phyloP scores from a whole-genome alignment of 306 rosid genomes.

The Glycyrrhiza uralensis region DNA sequence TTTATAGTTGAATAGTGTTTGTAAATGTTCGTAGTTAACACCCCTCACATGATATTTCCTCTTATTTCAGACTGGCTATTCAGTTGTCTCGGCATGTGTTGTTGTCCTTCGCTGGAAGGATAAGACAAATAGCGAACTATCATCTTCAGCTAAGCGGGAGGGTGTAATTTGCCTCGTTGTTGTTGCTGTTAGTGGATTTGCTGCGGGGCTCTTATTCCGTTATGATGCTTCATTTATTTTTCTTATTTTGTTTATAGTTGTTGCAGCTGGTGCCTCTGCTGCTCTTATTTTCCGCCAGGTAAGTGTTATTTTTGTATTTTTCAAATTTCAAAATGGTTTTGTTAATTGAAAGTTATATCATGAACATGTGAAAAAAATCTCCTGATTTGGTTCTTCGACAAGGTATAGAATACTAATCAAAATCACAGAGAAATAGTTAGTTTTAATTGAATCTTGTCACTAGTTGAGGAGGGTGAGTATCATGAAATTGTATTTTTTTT shows the following conservation, averaged over 20 bases:
- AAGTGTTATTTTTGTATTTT: conserved; percentile 24
- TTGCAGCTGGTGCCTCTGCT: conserved; percentile 52
- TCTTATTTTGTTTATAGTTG: conserved; percentile 39
- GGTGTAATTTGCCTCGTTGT: conserved; percentile 71
- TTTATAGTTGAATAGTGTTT: conserved; percentile 3
- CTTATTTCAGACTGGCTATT: conserved; percentile 91
- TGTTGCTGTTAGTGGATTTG: conserved; percentile 72
- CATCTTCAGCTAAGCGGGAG: conserved; percentile 62
- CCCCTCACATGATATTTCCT: conserved; percentile 22
- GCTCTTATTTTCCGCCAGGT: conserved; percentile 80
- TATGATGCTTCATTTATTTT: conserved; percentile 43
- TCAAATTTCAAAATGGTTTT: not conserved
- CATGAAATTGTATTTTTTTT: conserved; percentile 1
- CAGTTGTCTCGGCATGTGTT: conserved; percentile 94
- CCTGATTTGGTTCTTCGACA: not conserved
- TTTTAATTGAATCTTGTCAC: conserved; percentile 10
- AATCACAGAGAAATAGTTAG: not conserved
- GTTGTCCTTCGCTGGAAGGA: conserved; percentile 84
- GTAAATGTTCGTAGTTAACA: not conserved
- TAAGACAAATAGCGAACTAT: conserved; percentile 46
- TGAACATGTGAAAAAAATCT: not conserved
- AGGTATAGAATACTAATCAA: not conserved
- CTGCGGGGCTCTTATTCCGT: conserved; percentile 67
- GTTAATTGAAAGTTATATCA: not conserved
- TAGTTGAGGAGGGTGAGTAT: not conserved